Evolutionary conservation across 306 rosid genomes (phyloP), one percentile per base, ranked within the genome.

Genomic region (Prunus dulcis): DNA sequence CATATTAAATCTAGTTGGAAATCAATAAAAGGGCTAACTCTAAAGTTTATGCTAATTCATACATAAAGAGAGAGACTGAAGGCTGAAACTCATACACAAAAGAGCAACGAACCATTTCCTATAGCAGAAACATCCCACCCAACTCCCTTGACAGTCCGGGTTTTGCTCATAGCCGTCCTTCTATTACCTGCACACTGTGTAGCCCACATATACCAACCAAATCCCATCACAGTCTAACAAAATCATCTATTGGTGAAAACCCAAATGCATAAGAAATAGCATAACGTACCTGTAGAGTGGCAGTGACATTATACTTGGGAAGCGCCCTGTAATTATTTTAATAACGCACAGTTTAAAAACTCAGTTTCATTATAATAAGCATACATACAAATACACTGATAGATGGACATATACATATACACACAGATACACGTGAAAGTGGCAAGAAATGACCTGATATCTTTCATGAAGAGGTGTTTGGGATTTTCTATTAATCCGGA

Each of bases 61-160:
- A 7, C n/a, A 22, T 17, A 20, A 32, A 9, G 12, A 27, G 19
- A 43, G 12, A 58, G 2, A 46, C 5, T 10, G 20, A 64, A 23
- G 38, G 3, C 5, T 32, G 63, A 45, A 61, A 25, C 64, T 27
- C 58, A 81, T 69, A 66, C 46, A 71, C 52, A 75, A 58, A 18
- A 15, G 67, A 69, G 75, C 53, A 34, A 71, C 88, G 61, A 79
- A 94, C 98, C 98, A 76, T 91, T 94, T 87, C 98, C 98, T 73
- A 94, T 66, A 64, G 98, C 97, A 63, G 98, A 90, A 78, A 95
- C 92, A 80, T 80, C 96, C 98, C 98, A 95, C 43, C 98, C 98
- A 69, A 92, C 97, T 69, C 97, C 97, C 84, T 75, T 90, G 66
- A 92, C 96, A 18, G 86, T 82, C 86, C 74, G 88, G 75, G 85